A percentile compares a stretch with the other conserved stretches of the same genome.
These are phyloP conservation scores for Mycena vitilis DNA, from an alignment of 768 basidiomycete genomes.

Conservation along the genomic window DNA sequence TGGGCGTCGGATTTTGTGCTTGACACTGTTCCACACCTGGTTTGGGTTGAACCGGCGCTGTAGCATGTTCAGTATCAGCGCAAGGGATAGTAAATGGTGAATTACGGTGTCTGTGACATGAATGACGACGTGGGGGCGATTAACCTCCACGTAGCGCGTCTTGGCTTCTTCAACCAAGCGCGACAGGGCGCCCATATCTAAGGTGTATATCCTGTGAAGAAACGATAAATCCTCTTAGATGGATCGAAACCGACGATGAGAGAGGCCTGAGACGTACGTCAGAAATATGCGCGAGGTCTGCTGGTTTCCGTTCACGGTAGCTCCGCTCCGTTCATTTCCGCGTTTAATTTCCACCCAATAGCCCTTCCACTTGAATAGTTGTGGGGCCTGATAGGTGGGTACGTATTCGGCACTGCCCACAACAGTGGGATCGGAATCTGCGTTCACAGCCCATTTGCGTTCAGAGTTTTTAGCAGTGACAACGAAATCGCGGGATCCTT, in stretches of 20 bases:
- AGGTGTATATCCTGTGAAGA: conserved; percentile 51
- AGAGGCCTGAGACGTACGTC: conserved; percentile 39
- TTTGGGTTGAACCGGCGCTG: conserved; percentile 52
- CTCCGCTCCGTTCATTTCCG: conserved; percentile 34
- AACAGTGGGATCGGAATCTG: conserved; percentile 32
- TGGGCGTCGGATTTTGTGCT: conserved; percentile 62
- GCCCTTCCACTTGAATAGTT: conserved; percentile 56
- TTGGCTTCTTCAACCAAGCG: conserved; percentile 51
- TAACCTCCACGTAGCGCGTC: conserved; percentile 48
- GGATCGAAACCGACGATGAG: too few species aligned
- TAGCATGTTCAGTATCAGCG: neutral
- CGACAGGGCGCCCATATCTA: conserved; percentile 50
- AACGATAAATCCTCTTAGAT: conserved; percentile 6
- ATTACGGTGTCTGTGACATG: conserved; percentile 48
- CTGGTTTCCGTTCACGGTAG: conserved; percentile 9
- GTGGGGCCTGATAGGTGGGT: conserved; percentile 52
- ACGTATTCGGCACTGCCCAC: conserved; percentile 53
- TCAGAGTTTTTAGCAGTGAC: conserved; percentile 53
- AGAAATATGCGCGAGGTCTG: conserved; percentile 40
- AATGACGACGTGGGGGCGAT: conserved; percentile 49
- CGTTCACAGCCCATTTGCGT: conserved; percentile 51
- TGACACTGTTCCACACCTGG: conserved; percentile 57
- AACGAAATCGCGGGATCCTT: conserved; percentile 52
- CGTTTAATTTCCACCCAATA: conserved; percentile 53
- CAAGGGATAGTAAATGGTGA: conserved; percentile 6